Conservation (phyloP, 23 red algal species). For the Chondrus crispus region DNA sequence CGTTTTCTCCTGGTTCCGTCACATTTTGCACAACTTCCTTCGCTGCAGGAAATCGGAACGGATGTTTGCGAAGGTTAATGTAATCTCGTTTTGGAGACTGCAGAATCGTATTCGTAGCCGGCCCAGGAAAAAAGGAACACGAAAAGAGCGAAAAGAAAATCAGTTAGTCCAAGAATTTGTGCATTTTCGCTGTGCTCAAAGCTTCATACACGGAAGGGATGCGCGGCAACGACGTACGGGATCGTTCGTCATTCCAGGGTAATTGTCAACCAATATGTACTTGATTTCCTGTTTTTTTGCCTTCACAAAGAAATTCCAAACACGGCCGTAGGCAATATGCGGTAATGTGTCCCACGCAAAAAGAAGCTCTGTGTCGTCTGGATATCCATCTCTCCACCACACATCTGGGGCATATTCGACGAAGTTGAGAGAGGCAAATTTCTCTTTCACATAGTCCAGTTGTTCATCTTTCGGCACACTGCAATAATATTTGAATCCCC, state of each 20-base stretch:
- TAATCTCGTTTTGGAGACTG: conserved; percentile 74
- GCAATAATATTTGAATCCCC: conserved; percentile 77
- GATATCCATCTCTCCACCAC: conserved; percentile 69
- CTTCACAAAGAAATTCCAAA: conserved; percentile 76
- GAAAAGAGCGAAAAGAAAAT: too few relatives aligned
- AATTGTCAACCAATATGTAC: conserved; percentile 78
- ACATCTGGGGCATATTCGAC: conserved; percentile 55
- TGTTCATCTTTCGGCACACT: neutral
- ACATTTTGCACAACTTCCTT: conserved; percentile 76
- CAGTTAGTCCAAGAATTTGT: too few relatives aligned
- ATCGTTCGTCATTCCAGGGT: conserved; percentile 69
- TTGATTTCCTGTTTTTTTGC: conserved; percentile 45
- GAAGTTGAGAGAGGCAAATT: conserved; percentile 20
- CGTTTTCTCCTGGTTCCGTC: conserved; percentile 69
- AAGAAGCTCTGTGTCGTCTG: conserved; percentile 55
- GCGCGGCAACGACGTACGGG: conserved; percentile 22
- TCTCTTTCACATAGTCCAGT: conserved; percentile 45
- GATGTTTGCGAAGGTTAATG: conserved; percentile 71
- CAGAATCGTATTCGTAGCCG: neutral
- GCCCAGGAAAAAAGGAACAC: neutral
- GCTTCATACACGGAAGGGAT: neutral
- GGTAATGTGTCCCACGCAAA: conserved; percentile 70
- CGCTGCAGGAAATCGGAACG: conserved; percentile 77
- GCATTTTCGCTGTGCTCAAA: too few relatives aligned
- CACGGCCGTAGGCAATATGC: conserved; percentile 66